phyloP scores from a whole-genome alignment of 352 stramenopile species.

The Pseudoperonospora humuli region DNA sequence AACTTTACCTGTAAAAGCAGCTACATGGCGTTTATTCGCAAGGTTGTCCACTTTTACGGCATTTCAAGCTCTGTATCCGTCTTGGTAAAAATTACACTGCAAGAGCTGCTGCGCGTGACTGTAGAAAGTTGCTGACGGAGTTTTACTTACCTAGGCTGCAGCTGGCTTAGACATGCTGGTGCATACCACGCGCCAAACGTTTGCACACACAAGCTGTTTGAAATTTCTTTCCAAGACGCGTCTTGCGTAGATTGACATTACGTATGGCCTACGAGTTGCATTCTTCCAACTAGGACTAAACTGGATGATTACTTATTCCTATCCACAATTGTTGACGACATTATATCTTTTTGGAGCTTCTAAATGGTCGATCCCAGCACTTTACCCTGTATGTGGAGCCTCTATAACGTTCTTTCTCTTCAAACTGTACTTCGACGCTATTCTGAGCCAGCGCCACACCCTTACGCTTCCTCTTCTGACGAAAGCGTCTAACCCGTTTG shows the following conservation, averaged over 20 bases:
- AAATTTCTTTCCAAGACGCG: background rate
- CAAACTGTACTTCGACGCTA: too few relatives aligned
- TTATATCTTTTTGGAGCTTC: too few relatives aligned
- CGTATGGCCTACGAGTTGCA: too few relatives aligned
- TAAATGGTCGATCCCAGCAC: too few relatives aligned
- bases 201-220: background rate
- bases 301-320: too few relatives aligned
- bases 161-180: background rate
- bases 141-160: background rate
- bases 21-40: slow-evolving; percentile 29
- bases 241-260: background rate
- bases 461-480: too few relatives aligned
- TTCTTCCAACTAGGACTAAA: too few relatives aligned
- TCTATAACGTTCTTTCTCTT: too few relatives aligned
- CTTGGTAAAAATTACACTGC: slow-evolving; percentile 7
- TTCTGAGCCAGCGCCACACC: too few relatives aligned
- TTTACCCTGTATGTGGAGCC: too few relatives aligned
- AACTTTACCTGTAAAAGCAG: slow-evolving; percentile 5
- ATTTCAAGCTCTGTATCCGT: slow-evolving; percentile 7
- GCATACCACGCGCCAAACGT: background rate
- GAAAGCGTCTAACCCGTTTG: too few relatives aligned
- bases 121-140: background rate
- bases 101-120: background rate
- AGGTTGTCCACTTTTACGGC: slow-evolving; percentile 23
- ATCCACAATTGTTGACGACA: too few relatives aligned